Evolutionary conservation across 345 rosid species (phyloP).

Genomic region (Alliaria petiolata): DNA sequence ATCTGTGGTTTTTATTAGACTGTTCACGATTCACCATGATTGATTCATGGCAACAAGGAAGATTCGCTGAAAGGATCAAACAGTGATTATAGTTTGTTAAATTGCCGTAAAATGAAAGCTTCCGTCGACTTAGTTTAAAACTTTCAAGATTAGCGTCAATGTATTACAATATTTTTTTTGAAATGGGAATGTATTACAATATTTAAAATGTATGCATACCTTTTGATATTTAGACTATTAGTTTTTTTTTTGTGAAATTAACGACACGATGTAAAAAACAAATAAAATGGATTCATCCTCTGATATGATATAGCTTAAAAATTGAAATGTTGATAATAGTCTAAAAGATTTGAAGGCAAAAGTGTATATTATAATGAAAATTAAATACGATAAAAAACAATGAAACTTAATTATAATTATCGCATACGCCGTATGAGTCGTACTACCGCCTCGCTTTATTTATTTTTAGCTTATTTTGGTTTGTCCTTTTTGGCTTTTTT

Average conservation of each 20-base stretch:
- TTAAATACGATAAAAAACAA: too few relatives aligned
- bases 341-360: conserved; percentile 14
- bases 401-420: conserved; percentile 36
- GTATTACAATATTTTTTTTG: too few relatives aligned
- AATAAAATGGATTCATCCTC: too few relatives aligned
- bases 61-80: conserved; percentile 5
- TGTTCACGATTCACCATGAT: conserved; percentile 18
- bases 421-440: conserved; percentile 37
- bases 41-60: conserved; percentile 27
- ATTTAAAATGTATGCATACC: neutral
- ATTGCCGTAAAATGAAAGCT: too few relatives aligned
- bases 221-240: neutral
- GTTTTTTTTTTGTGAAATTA: too few relatives aligned
- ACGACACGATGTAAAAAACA: too few relatives aligned
- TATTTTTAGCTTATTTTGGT: conserved; percentile 5
- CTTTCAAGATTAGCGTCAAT: neutral
- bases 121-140: too few relatives aligned
- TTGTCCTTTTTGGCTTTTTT: neutral
- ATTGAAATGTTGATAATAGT: neutral
- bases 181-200: neutral
- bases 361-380: neutral
- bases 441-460: neutral
- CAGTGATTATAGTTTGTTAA: neutral
- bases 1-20: neutral
- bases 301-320: neutral